These are phyloP conservation scores for Diplocarpon rosae DNA, from an alignment of 2,329 filamentous ascomycete species.

Conservation along the genomic window DNA sequence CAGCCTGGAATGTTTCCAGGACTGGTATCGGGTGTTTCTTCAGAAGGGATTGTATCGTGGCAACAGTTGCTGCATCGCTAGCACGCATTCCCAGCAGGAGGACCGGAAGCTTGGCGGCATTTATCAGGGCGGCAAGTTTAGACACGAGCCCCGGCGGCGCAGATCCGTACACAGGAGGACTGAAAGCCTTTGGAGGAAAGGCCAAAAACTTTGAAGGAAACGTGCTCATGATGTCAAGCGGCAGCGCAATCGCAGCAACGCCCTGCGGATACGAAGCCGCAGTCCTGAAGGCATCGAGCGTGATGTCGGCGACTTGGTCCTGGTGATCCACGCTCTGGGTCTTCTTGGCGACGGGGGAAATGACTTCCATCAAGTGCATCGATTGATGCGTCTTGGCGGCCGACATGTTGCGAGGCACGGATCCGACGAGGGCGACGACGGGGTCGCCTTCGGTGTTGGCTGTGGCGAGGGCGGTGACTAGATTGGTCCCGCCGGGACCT, in stretches of 20 bases:
- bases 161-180: constrained; percentile 32
- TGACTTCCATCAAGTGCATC: constrained; percentile 34
- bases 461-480: constrained; percentile 36
- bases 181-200: constrained; percentile 31
- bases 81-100: constrained; percentile 36
- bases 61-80: constrained; percentile 31
- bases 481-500: constrained; percentile 36
- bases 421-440: constrained; percentile 38
- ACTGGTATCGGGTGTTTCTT: constrained; percentile 33
- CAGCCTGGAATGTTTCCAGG: constrained; percentile 40
- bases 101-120: constrained; percentile 31
- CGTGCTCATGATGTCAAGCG: constrained; percentile 30
- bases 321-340: constrained; percentile 33
- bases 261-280: constrained; percentile 33
- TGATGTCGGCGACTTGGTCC: constrained; percentile 37
- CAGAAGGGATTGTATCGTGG: constrained; percentile 32
- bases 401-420: constrained; percentile 33
- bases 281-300: constrained; percentile 35
- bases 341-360: constrained; percentile 34
- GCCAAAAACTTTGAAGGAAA: constrained; percentile 24
- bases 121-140: constrained; percentile 28
- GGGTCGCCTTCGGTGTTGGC: constrained; percentile 38
- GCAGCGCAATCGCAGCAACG: constrained; percentile 33
- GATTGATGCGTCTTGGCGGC: constrained; percentile 37
- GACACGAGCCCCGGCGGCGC: constrained; percentile 27